These are phyloP conservation scores for Boletellus ananiceps DNA, from an alignment of 768 basidiomycete genomes.

Conservation along the genomic window DNA sequence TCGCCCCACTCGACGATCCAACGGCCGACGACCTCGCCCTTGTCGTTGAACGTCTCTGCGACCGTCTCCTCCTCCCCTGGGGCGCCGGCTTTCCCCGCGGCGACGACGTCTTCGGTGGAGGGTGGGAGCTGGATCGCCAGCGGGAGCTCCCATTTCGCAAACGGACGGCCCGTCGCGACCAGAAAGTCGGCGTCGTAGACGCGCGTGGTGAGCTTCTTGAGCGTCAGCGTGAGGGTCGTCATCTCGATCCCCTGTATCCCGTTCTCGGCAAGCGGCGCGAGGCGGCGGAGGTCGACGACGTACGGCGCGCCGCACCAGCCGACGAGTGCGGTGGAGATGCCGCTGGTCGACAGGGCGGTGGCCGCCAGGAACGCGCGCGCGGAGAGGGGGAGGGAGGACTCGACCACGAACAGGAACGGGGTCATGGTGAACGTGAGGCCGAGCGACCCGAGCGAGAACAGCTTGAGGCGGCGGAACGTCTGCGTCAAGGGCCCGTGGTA, in stretches of 20 bases:
- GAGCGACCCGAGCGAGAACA: constrained; percentile 80
- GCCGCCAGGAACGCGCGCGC: constrained; percentile 65
- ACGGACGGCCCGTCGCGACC: constrained; percentile 58
- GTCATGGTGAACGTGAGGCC: constrained; percentile 61
- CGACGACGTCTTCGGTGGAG: constrained; percentile 30
- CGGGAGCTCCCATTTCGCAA: constrained; percentile 81
- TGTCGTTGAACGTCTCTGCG: constrained; percentile 63
- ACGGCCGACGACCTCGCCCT: constrained; percentile 60
- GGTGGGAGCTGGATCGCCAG: constrained; percentile 44
- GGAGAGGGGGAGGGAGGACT: constrained; percentile 65
- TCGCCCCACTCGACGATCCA: constrained; percentile 79
- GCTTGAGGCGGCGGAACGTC: constrained; percentile 74
- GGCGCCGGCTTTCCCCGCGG: constrained; percentile 28
- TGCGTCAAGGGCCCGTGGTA: constrained; percentile 69
- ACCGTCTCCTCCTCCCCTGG: constrained; percentile 69
- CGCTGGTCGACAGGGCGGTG: constrained; percentile 68
- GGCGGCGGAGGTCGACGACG: constrained; percentile 56
- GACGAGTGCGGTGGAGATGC: constrained; percentile 70
- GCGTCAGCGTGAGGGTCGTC: constrained; percentile 57
- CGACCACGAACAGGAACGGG: constrained; percentile 79
- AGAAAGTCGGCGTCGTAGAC: constrained; percentile 75
- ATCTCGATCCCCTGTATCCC: constrained; percentile 59
- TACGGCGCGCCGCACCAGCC: constrained; percentile 70
- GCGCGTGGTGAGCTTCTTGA: constrained; percentile 59
- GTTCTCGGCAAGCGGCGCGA: constrained; percentile 41